Percentiles rank a stretch among this genome's conserved stretches.
These are phyloP conservation scores for Cadophora luteo-olivacea DNA, from an alignment of 2,329 filamentous ascomycete species.

Conservation along the genomic window DNA sequence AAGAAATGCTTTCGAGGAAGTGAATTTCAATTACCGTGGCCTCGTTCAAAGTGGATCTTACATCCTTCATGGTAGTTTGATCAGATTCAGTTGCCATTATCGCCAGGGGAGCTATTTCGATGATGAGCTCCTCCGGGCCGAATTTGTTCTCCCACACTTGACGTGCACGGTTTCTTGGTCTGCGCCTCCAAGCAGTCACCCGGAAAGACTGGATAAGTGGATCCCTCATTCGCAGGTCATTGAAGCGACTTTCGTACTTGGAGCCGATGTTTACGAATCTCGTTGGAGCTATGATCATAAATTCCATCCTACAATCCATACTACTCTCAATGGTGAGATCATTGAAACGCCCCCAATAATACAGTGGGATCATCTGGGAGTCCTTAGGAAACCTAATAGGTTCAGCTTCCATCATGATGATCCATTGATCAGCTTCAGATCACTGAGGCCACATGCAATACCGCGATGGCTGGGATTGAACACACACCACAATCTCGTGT, in stretches of 20 bases:
- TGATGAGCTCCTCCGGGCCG: conserved; percentile 59
- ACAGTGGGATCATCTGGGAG: conserved; percentile 50
- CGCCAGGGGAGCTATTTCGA: conserved; percentile 58
- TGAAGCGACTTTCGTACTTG: conserved; percentile 59
- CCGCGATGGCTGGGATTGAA: conserved; percentile 46
- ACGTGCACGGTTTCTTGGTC: conserved; percentile 59
- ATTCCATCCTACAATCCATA: conserved; percentile 52
- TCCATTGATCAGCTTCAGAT: conserved; percentile 55
- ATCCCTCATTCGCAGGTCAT: conserved; percentile 58
- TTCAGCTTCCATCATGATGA: conserved; percentile 58
- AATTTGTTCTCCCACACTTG: conserved; percentile 58
- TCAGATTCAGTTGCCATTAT: conserved; percentile 60
- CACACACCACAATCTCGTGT: conserved; percentile 45
- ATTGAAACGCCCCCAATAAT: conserved; percentile 60
- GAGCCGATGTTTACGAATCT: conserved; percentile 57
- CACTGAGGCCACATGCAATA: conserved; percentile 34
- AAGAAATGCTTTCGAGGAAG: conserved; percentile 36
- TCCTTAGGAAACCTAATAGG: conserved; percentile 49
- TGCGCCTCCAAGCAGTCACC: conserved; percentile 54
- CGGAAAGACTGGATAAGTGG: conserved; percentile 52
- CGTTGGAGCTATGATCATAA: conserved; percentile 55
- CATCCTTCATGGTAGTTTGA: conserved; percentile 56
- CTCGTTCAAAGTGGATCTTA: conserved; percentile 59
- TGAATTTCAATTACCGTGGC: conserved; percentile 51
- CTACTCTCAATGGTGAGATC: conserved; percentile 55